Evolutionary conservation across 495 filamentous ascomycete species (phyloP).

Genomic region (Choiromyces venosus): DNA sequence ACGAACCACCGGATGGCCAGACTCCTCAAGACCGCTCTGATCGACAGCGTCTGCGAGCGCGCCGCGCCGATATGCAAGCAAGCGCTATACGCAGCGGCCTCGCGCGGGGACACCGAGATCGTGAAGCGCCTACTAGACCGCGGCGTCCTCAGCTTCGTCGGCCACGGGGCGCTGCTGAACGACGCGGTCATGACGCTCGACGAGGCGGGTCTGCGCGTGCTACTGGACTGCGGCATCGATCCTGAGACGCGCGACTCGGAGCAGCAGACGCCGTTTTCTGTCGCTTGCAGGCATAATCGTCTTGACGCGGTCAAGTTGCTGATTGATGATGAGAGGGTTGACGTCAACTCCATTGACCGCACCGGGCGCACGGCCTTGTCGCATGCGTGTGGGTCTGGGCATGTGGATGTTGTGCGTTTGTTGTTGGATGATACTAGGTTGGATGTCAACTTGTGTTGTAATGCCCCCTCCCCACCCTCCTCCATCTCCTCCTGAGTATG

Average conservation of each 20-base stretch:
- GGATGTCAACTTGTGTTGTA: background rate
- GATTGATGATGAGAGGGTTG: background rate
- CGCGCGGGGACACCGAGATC: background rate
- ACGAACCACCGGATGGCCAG: slow-evolving; percentile 8
- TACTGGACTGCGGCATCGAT: background rate
- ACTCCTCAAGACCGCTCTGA: slow-evolving; percentile 5
- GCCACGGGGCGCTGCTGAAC: background rate
- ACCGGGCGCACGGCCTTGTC: background rate
- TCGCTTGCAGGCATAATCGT: background rate
- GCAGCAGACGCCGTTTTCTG: background rate
- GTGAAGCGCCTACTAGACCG: background rate
- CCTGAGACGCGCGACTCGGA: background rate
- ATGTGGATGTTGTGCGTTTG: background rate
- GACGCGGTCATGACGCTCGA: background rate
- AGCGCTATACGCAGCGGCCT: background rate
- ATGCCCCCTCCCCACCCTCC: background rate
- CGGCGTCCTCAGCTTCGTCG: background rate
- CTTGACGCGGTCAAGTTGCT: background rate
- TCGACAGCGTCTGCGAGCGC: background rate
- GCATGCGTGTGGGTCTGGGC: background rate
- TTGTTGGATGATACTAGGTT: background rate
- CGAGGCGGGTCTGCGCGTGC: background rate
- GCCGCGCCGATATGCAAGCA: background rate
- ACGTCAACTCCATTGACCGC: background rate
- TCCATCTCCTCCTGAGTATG: background rate